Conservation (phyloP, 2,329 filamentous ascomycete species). For the Didymellaceae sp. region DNA sequence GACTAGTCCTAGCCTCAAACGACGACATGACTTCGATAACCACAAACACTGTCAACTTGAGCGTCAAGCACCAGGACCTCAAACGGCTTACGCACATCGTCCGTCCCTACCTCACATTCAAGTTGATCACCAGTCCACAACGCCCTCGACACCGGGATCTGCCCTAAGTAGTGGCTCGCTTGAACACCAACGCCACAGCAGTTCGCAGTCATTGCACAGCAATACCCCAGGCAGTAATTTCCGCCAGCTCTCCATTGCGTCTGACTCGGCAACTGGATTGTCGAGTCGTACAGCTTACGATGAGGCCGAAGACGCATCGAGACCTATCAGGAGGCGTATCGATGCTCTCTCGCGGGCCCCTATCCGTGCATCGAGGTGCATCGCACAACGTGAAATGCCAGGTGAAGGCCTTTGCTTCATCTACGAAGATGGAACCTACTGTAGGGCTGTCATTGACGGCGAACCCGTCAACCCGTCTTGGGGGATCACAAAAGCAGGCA, state of each 20-base stretch:
- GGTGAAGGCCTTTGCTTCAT: conserved; percentile 85
- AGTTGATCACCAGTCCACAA: conserved; percentile 30
- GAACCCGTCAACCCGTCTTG: conserved; percentile 88
- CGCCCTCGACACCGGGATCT: conserved; percentile 33
- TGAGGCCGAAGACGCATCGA: conserved; percentile 39
- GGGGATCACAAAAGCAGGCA: conserved; percentile 93
- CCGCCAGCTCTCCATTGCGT: conserved; percentile 34
- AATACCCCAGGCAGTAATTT: conserved; percentile 29
- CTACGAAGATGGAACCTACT: conserved; percentile 84
- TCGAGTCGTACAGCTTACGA: conserved; percentile 32
- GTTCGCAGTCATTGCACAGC: conserved; percentile 30
- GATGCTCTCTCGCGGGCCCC: conserved; percentile 44
- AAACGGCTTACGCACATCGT: conserved; percentile 39
- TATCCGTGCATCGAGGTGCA: conserved; percentile 42
- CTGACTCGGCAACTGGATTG: conserved; percentile 27
- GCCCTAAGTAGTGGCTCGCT: conserved; percentile 27
- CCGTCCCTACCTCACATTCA: conserved; percentile 25
- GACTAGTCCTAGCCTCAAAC: conserved; percentile 44
- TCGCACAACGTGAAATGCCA: conserved; percentile 64
- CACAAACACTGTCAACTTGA: conserved; percentile 36
- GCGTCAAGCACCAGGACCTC: conserved; percentile 37
- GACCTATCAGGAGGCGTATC: conserved; percentile 41
- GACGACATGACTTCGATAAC: conserved; percentile 44
- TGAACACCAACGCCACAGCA: conserved; percentile 34
- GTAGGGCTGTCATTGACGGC: conserved; percentile 83